phyloP scores from a whole-genome alignment of 2,329 filamentous ascomycete species.

The Dactylellina sp. region DNA sequence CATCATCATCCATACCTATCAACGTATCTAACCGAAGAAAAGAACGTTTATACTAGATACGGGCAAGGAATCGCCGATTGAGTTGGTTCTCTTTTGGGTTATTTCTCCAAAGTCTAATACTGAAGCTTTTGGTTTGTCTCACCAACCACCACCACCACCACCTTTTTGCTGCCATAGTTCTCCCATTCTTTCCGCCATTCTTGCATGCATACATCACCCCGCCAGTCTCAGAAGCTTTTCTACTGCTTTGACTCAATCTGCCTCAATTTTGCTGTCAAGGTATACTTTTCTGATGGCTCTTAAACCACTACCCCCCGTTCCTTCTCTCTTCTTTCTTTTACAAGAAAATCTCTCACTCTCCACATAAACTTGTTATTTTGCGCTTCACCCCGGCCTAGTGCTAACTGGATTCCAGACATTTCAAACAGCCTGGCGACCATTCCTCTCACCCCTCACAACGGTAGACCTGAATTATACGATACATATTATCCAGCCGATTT shows the following conservation, averaged over 20 bases:
- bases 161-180: not conserved
- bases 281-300: constrained; percentile 29
- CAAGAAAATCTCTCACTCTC: constrained; percentile 36
- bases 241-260: constrained; percentile 50
- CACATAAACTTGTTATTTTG: constrained; percentile 9
- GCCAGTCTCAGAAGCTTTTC: constrained; percentile 29
- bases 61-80: constrained; percentile 53
- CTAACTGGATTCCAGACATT: constrained; percentile 41
- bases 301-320: constrained; percentile 35
- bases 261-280: constrained; percentile 39
- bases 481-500: constrained; percentile 10
- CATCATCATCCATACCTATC: not conserved
- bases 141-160: constrained; percentile 44
- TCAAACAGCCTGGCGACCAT: constrained; percentile 19
- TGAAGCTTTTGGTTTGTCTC: constrained; percentile 57
- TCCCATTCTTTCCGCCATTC: constrained; percentile 29
- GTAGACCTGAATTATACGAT: constrained; percentile 12
- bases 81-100: constrained; percentile 52
- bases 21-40: constrained; percentile 27
- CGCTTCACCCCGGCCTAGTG: constrained; percentile 16
- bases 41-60: constrained; percentile 32
- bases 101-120: constrained; percentile 41
- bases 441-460: constrained; percentile 10
- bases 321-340: constrained; percentile 10
- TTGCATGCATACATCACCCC: constrained; percentile 30